phyloP scores from a whole-genome alignment of 345 rosid species.

The Viola odorata region DNA sequence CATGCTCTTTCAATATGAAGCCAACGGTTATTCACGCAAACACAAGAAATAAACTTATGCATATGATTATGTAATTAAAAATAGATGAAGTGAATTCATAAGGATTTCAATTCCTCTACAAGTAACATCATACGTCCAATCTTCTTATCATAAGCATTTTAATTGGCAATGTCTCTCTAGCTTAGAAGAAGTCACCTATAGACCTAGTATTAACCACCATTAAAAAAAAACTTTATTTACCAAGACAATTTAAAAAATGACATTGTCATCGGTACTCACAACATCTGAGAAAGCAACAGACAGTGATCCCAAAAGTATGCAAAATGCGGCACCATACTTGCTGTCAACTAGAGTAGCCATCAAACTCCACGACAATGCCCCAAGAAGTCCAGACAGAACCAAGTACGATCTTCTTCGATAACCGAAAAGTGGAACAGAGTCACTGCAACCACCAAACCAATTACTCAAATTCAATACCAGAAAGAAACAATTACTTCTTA shows the following conservation, averaged over 20 bases:
- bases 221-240: background rate
- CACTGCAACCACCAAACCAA: conserved; percentile 43
- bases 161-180: no score
- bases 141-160: no score
- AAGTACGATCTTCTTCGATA: conserved; percentile 94
- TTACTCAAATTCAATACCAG: conserved; percentile 9
- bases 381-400: conserved; percentile 92
- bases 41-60: no score
- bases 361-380: conserved; percentile 93
- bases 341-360: conserved; percentile 86
- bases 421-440: conserved; percentile 86
- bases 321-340: conserved; percentile 76
- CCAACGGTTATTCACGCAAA: no score
- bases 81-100: no score
- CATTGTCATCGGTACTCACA: conserved; percentile 36
- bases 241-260: background rate
- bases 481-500: conserved; percentile 2
- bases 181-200: no score
- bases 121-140: no score
- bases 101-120: no score
- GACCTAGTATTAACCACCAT: background rate
- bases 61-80: no score
- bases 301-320: conserved; percentile 87
- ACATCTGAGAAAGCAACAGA: conserved; percentile 98
- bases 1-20: no score